These are phyloP conservation scores for Zangia roseola DNA, from an alignment of 768 basidiomycete species.

Conservation along the genomic window DNA sequence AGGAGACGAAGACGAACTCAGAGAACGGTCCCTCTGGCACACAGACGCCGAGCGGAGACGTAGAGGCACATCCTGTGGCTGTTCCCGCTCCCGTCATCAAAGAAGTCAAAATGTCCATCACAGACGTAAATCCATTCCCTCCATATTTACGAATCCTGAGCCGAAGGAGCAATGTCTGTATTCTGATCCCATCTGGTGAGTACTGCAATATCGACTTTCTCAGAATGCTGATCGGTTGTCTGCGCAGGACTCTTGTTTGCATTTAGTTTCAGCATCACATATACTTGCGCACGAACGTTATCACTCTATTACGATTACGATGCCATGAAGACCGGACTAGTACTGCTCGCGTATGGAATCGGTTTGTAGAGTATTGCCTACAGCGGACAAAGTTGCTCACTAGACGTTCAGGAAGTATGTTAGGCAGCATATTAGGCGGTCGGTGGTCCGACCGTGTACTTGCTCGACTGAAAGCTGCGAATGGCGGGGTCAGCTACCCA, in stretches of 20 bases:
- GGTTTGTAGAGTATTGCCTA: conserved; percentile 37
- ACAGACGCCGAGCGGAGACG: conserved; percentile 20
- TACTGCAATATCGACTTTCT: neutral
- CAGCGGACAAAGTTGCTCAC: neutral
- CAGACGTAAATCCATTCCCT: conserved; percentile 70
- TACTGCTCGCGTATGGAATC: conserved; percentile 71
- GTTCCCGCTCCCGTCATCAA: conserved; percentile 16
- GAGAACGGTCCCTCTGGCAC: neutral
- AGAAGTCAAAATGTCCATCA: conserved; percentile 54
- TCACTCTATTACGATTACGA: conserved; percentile 62
- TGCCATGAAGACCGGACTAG: conserved; percentile 71
- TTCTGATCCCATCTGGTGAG: conserved; percentile 41
- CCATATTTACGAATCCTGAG: conserved; percentile 59
- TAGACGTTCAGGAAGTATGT: conserved; percentile 39
- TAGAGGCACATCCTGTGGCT: conserved; percentile 19
- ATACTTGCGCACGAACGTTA: conserved; percentile 74
- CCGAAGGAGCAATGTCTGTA: conserved; percentile 63
- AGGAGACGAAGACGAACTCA: conserved; percentile 11
- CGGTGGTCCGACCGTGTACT: conserved; percentile 55
- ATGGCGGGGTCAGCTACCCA: conserved; percentile 52
- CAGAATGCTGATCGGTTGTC: neutral
- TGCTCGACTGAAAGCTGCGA: conserved; percentile 40
- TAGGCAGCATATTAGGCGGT: conserved; percentile 57
- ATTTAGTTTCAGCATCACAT: conserved; percentile 66
- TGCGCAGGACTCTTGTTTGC: conserved; percentile 64